These are phyloP conservation scores for Plectranthus barbatus DNA, from an alignment of 257 asterid species.

Conservation along the genomic window DNA sequence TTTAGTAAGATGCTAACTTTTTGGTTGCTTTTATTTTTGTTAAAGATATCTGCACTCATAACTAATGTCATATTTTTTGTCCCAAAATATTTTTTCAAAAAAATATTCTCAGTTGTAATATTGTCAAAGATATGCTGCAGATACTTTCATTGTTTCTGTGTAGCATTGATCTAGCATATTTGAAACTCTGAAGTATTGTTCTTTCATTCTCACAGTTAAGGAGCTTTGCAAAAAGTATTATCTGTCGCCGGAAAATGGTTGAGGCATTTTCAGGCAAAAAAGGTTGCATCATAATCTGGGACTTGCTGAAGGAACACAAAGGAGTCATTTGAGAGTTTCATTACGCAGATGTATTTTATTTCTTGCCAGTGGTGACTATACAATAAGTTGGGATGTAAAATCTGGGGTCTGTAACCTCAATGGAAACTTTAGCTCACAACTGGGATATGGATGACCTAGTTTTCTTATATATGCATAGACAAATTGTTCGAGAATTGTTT, in stretches of 20 bases:
- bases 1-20: not conserved
- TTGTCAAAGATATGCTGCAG: not conserved
- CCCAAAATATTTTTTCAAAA: not conserved
- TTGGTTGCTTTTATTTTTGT: not conserved
- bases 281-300: not conserved
- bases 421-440: slow-evolving; percentile 6
- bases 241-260: not conserved
- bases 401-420: slow-evolving; percentile 1
- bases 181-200: slow-evolving; percentile 4
- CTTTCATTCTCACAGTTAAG: slow-evolving; percentile 12
- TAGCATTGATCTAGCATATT: not conserved
- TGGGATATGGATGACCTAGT: slow-evolving; percentile 8
- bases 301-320: slow-evolving; percentile 2
- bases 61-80: not conserved
- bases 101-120: not conserved
- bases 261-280: slow-evolving; percentile 9
- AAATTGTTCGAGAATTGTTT: slow-evolving; percentile 16
- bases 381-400: slow-evolving; percentile 12
- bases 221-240: slow-evolving; percentile 19
- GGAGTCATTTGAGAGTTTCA: not conserved
- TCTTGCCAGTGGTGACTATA: not conserved
- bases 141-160: not conserved
- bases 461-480: slow-evolving; percentile 15
- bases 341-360: not conserved
- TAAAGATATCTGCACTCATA: not conserved